phyloP scores from a whole-genome alignment of 2,329 filamentous ascomycete genomes.

The Sporothrix euskadiensis region DNA sequence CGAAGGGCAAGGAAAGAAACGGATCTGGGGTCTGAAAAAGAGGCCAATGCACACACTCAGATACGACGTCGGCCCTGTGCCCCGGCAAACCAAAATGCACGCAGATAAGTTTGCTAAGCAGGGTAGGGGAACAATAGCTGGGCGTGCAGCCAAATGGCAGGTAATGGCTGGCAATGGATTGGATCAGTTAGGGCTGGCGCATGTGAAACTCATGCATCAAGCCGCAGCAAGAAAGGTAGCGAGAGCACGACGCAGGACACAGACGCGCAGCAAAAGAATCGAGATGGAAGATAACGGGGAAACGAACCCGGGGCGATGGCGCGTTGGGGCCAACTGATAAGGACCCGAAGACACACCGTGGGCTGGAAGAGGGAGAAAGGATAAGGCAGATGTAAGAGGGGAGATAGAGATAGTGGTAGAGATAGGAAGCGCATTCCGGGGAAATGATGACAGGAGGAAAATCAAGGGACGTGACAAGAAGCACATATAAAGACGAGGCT shows the following conservation, averaged over 20 bases:
- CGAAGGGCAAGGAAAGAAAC: background rate
- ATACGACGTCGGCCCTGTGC: background rate
- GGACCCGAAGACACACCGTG: background rate
- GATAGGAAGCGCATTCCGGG: slow-evolving; percentile 22
- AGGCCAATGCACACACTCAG: slow-evolving; percentile 1
- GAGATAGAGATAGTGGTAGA: slow-evolving; percentile 7
- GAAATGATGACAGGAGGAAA: slow-evolving; percentile 14
- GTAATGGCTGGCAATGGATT: background rate
- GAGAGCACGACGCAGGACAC: background rate
- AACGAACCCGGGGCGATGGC: background rate
- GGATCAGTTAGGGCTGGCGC: slow-evolving; percentile 7
- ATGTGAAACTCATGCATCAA: slow-evolving; percentile 14
- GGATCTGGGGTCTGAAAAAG: slow-evolving; percentile 9
- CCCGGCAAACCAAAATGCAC: background rate
- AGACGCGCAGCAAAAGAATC: background rate
- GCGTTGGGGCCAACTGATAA: slow-evolving; percentile 6
- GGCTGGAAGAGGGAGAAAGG: background rate
- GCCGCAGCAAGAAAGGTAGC: slow-evolving; percentile 6
- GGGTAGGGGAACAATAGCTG: background rate
- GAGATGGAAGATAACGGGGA: slow-evolving; percentile 24
- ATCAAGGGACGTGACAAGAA: background rate
- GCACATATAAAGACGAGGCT: background rate
- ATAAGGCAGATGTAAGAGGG: background rate
- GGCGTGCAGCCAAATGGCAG: background rate
- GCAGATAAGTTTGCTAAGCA: slow-evolving; percentile 21